phyloP scores from a whole-genome alignment of 2,329 filamentous ascomycete species.

The Phialemoniopsis sp. region DNA sequence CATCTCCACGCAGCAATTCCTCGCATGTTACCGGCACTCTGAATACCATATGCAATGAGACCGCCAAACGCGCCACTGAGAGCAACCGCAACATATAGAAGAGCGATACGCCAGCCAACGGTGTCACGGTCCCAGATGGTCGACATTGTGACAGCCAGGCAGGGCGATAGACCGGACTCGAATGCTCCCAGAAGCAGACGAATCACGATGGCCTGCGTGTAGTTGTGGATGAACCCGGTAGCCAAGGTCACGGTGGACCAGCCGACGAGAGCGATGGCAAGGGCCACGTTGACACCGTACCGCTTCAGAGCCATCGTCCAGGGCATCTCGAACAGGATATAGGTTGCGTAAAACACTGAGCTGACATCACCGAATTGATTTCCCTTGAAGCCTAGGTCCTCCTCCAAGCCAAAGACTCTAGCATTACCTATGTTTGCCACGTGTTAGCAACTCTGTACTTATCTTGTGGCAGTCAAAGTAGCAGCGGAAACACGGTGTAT shows the following conservation, averaged over 20 bases:
- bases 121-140: not conserved
- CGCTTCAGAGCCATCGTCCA: conserved; percentile 1
- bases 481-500: too few species aligned
- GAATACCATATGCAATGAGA: conserved; percentile 2
- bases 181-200: not conserved
- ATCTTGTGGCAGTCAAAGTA: too few species aligned
- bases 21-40: not conserved
- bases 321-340: conserved; percentile 1
- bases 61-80: too few species aligned
- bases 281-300: not conserved
- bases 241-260: not conserved
- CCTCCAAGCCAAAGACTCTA: conserved; percentile 1
- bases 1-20: conserved; percentile 1
- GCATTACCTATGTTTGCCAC: too few species aligned
- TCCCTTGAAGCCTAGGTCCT: not conserved
- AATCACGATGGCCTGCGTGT: not conserved
- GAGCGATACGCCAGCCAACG: too few species aligned
- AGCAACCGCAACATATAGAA: too few species aligned
- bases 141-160: not conserved
- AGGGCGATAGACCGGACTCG: not conserved
- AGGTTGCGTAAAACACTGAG: not conserved
- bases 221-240: not conserved
- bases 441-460: too few species aligned
- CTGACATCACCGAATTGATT: conserved; percentile 1
- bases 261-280: not conserved